phyloP scores from a whole-genome alignment of 192 early-diverging fungal genomes.

The Backusella australiensis region DNA sequence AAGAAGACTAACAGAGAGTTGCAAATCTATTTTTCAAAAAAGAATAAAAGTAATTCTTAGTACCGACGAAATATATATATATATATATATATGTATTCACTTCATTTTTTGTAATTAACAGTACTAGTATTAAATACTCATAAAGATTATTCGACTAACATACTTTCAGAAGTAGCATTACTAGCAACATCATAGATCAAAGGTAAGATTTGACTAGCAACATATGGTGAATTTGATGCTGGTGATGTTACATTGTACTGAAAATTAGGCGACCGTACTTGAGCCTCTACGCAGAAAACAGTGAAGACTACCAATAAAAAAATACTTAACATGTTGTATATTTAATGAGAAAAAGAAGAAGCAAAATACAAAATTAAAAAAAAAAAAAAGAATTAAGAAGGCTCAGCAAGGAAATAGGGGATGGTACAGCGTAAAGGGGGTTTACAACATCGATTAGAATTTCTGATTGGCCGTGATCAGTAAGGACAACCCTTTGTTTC shows the following conservation, averaged over 20 bases:
- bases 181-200: conserved; percentile 20
- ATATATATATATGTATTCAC: not conserved
- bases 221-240: conserved; percentile 15
- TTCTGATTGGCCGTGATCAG: not conserved
- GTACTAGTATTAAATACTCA: not conserved
- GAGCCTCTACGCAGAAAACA: not conserved
- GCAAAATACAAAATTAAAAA: not conserved
- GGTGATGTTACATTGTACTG: conserved; percentile 18
- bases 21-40: conserved; percentile 8
- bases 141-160: not conserved
- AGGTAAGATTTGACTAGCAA: conserved; percentile 26
- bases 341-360: not conserved
- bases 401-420: not conserved
- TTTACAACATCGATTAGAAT: not conserved
- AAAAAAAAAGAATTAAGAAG: conserved; percentile 8
- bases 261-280: conserved; percentile 10
- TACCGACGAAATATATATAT: not conserved
- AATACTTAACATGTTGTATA: not conserved
- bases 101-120: not conserved
- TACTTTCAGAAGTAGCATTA: conserved; percentile 16
- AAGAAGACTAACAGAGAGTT: not conserved
- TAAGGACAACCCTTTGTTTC: not conserved
- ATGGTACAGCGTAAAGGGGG: not conserved
- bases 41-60: not conserved
- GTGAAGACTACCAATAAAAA: not conserved